Conservation (phyloP, 306 rosid genomes). For the Abrus precatorius region DNA sequence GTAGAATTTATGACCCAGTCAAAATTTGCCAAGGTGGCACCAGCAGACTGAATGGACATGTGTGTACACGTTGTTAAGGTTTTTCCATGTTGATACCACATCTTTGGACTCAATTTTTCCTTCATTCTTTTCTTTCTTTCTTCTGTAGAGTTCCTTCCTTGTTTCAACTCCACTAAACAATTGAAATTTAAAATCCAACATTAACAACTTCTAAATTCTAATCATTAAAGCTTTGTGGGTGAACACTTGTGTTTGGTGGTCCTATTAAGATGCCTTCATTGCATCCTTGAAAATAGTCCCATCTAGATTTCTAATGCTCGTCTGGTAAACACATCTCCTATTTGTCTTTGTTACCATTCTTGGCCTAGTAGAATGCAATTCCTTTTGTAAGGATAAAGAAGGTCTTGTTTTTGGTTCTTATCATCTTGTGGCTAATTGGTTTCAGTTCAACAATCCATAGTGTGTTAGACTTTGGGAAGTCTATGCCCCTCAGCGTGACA, state of each 20-base stretch:
- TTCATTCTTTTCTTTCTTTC: not conserved
- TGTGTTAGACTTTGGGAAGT: not conserved
- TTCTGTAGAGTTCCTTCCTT: not conserved
- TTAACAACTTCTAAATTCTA: conserved; percentile 13
- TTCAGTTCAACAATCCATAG: not conserved
- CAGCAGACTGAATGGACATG: not conserved
- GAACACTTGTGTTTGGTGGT: not conserved
- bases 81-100: conserved; percentile 14
- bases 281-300: conserved; percentile 30
- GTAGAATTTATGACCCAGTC: too few relatives aligned
- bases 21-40: not conserved
- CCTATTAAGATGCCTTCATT: conserved; percentile 3
- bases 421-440: conserved; percentile 33
- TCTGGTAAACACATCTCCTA: not conserved
- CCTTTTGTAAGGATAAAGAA: conserved; percentile 13
- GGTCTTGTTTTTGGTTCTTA: not conserved
- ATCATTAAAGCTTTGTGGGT: not conserved
- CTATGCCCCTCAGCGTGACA: conserved; percentile 20
- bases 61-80: not conserved
- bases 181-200: conserved; percentile 6
- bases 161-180: conserved; percentile 17
- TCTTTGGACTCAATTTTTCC: not conserved
- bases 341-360: conserved; percentile 1
- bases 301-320: conserved; percentile 6
- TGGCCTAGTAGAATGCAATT: not conserved